Evolutionary conservation across 495 filamentous ascomycete species (phyloP), one percentile per base, ranked within the genome.

Genomic region (Penicillium atrosanguineum): DNA sequence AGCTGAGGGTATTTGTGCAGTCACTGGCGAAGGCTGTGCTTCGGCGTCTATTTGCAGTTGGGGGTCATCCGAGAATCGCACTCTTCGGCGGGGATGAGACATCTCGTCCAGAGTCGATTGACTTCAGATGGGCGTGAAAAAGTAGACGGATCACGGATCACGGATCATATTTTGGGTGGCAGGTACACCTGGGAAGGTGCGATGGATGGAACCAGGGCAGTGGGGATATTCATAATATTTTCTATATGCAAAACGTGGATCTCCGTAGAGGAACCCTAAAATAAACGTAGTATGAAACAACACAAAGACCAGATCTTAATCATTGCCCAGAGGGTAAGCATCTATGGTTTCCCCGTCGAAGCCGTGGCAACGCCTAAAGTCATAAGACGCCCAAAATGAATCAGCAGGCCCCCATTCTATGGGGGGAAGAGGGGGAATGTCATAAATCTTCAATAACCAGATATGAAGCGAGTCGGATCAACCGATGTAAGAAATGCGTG

Each of bases 191-290:
- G 31, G 31, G 31, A 34, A 34, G 31, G 31, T 8, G 31, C 31
- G 31, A 16, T 43, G 19, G 36, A 44, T 31, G 44, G 60, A 40
- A 44, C 7, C 49, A 48, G n/a, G 21, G 31, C 36, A 37, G 28
- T 18, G n/a, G 19, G 26, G 34, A 50, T 50, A 41, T 16, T 26
- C 43, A 46, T 56, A 40, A 48, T 48, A 56, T 59, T 65, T 61
- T 66, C 64, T 67, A 67, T 67, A 67, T 67, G 64, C 62, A 65
- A 54, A 48, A 53, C 18, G 29, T 37, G 37, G 47, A 48, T 46
- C 49, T 57, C 64, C 58, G 56, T 61, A 38, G 59, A 57, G 57
- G 25, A 44, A 45, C 50, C 36, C 50, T 44, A 50, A 63, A 49
- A 39, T 40, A 46, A 46, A 46, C 41, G 48, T 50, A 43, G 55